Evolutionary conservation across 2,329 filamentous ascomycete genomes (phyloP).

Genomic region (Pyrenochaeta sp.): DNA sequence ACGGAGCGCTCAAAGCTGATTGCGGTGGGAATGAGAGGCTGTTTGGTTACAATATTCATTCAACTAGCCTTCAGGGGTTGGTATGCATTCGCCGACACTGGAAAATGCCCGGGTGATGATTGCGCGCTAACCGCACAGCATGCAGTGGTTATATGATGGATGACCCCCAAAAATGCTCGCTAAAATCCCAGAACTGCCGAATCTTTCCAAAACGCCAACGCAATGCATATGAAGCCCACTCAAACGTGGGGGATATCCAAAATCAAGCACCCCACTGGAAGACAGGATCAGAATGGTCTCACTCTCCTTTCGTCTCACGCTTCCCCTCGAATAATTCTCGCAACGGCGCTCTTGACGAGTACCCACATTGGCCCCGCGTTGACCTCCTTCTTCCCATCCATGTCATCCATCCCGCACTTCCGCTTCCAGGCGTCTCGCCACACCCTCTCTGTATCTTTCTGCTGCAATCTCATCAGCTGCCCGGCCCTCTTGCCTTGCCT

Average conservation of each 20-base stretch:
- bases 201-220: background rate
- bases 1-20: background rate
- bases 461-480: constrained; percentile 26
- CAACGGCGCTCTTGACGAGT: constrained; percentile 34
- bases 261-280: background rate
- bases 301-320: constrained; percentile 15
- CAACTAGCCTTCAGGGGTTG: too few species aligned
- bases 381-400: constrained; percentile 24
- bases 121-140: constrained; percentile 1
- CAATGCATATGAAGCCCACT: background rate
- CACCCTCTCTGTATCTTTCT: constrained; percentile 28
- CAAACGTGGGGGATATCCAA: background rate
- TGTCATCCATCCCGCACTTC: constrained; percentile 32
- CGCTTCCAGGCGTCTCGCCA: constrained; percentile 36
- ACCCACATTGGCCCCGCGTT: constrained; percentile 40
- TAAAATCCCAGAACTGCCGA: constrained; percentile 8
- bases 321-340: constrained; percentile 32
- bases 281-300: background rate
- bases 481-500: constrained; percentile 31
- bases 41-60: too few species aligned
- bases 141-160: background rate
- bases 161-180: constrained; percentile 5
- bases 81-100: background rate
- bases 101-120: background rate
- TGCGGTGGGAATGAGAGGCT: too few species aligned